Evolutionary conservation across 2,329 filamentous ascomycete genomes (phyloP), one percentile per base, ranked within the genome.

Genomic region (Neofusicoccum umdonicola): DNA sequence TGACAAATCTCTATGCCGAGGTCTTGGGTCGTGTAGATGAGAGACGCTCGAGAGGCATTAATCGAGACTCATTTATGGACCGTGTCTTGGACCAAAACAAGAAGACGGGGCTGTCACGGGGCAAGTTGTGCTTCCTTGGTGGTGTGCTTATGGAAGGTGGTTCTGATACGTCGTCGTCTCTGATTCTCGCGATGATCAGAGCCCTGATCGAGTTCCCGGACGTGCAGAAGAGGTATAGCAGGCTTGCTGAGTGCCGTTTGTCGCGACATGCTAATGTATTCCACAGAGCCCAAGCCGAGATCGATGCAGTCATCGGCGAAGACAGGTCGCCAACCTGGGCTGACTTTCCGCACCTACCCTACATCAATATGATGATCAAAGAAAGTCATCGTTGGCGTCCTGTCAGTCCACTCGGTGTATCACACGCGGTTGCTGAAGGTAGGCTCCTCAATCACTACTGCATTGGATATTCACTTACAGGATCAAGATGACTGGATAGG

Each of bases 381-480:
- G 76, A 79, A 66, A 67, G 66, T 7, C 68, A 75, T 44, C 70
- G 77, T 42, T 78, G 74, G 73, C 69, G 71, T 22, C 75, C 76
- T 4, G 69, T 74, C 15, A 60, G 68, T 7, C 72, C 71, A 4
- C 61, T 69, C 3, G 63, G 41, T 31, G 52, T 74, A 0, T 80
- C 82, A 0, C 80, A 83, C 56, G 80, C 81, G 51, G 78, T 78
- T 0, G 77, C 77, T 31, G 61, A 68, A 70, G 62, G 62, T 64
- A 50, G 19, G 19, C 2, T 22, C 19, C 19, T 22, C 19, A 37
- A 37, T 37, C 1, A 3, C 1, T 3, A 31, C n/a, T 45, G 3
- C 35, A 37, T 7, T 12, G 8, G 35, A 22, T 2, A 22, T 22
- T 22, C 7, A 37, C 47, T 50, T 19, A 78, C 0, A 78, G 76